phyloP scores from a whole-genome alignment of 768 basidiomycete species.

The Chalciporus chontae region DNA sequence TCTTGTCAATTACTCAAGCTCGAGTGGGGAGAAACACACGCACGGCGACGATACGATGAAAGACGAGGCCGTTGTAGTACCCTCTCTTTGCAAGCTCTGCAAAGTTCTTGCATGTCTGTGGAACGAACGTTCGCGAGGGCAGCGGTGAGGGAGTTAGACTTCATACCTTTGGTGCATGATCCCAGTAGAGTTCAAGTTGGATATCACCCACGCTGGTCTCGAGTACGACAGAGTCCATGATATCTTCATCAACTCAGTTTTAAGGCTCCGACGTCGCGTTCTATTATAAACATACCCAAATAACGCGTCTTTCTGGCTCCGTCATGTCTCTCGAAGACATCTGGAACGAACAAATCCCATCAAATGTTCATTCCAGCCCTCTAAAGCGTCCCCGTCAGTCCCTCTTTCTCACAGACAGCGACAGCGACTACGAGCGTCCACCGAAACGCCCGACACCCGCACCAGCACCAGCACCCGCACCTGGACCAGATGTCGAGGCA shows the following conservation, averaged over 20 bases:
- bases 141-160: background rate
- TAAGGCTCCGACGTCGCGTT: too few relatives aligned
- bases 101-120: constrained; percentile 93
- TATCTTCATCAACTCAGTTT: too few relatives aligned
- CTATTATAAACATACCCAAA: too few relatives aligned
- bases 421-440: constrained; percentile 38
- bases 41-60: too few relatives aligned
- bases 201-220: constrained; percentile 86
- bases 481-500: constrained; percentile 35
- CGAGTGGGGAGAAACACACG: too few relatives aligned
- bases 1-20: too few relatives aligned
- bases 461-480: constrained; percentile 8
- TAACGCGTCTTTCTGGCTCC: constrained; percentile 10
- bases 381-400: constrained; percentile 36
- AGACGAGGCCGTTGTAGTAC: constrained; percentile 71
- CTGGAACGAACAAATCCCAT: constrained; percentile 62
- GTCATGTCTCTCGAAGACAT: constrained; percentile 49
- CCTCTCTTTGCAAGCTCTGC: constrained; percentile 85
- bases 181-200: constrained; percentile 88
- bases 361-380: constrained; percentile 13
- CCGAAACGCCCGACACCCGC: constrained; percentile 22
- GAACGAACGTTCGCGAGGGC: constrained; percentile 1
- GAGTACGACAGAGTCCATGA: constrained; percentile 56
- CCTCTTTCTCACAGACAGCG: constrained; percentile 56
- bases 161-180: constrained; percentile 75